A percentile compares a stretch with the other conserved stretches of the same genome.
Evolutionary conservation across 352 stramenopile genomes (phyloP).

Genomic region (Pythium apleroticum): DNA sequence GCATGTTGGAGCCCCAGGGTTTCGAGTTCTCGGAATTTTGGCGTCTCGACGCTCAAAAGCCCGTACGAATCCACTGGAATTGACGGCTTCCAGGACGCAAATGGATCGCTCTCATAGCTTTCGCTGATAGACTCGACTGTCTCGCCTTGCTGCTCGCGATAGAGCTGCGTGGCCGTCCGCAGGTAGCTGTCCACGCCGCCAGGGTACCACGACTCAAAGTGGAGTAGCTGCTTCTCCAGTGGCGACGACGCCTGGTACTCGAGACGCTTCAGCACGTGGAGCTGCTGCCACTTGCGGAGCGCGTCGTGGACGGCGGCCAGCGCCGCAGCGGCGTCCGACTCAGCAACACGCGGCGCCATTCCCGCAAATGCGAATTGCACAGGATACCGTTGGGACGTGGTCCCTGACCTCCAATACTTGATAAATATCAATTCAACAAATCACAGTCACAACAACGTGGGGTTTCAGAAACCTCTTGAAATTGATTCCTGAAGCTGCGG

Average conservation of each 20-base stretch:
- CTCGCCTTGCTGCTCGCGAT: conserved; percentile 23
- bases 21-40: conserved; percentile 51
- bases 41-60: conserved; percentile 34
- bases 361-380: neutral
- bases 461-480: neutral
- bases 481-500: no score
- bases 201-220: conserved; percentile 69
- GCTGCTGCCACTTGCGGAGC: conserved; percentile 39
- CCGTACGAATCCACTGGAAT: conserved; percentile 35
- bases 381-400: neutral
- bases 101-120: conserved; percentile 10
- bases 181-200: conserved; percentile 61
- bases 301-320: conserved; percentile 6
- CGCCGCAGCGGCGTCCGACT: conserved; percentile 1
- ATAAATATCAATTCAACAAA: neutral
- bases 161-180: conserved; percentile 45
- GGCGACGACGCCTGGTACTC: conserved; percentile 11
- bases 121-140: neutral
- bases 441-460: neutral
- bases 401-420: neutral
- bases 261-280: conserved; percentile 41
- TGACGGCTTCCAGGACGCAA: conserved; percentile 42
- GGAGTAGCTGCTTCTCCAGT: conserved; percentile 46
- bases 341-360: neutral
- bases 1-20: conserved; percentile 52